phyloP scores from a whole-genome alignment of 257 asterid species.

The Marsdenia floribunda region DNA sequence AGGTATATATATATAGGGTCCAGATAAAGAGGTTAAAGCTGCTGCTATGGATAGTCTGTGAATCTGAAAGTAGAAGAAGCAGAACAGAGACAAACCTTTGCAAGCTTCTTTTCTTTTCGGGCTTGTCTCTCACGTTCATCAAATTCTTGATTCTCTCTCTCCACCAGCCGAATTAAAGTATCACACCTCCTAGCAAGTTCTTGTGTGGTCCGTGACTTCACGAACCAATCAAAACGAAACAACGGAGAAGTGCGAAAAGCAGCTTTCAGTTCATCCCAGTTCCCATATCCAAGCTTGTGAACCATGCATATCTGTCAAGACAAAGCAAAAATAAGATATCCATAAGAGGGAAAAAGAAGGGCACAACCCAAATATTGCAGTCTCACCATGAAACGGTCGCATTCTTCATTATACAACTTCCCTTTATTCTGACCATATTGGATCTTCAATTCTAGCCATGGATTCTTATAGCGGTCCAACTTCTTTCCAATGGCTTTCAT shows the following conservation, averaged over 20 bases:
- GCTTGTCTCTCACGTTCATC: conserved; percentile 98
- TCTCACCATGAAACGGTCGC: conserved; percentile 97
- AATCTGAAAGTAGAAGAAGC: neutral
- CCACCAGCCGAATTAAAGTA: conserved; percentile 82
- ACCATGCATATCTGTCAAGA: conserved; percentile 80
- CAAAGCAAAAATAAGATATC: neutral
- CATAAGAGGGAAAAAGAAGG: neutral
- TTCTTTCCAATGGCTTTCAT: conserved; percentile 97
- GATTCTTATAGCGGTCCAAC: conserved; percentile 93
- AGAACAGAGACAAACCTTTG: conserved; percentile 45
- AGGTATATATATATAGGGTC: neutral
- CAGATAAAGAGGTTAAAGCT: neutral
- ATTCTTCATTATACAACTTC: conserved; percentile 95
- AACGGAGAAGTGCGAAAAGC: conserved; percentile 94
- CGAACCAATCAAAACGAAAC: conserved; percentile 98
- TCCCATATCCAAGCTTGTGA: conserved; percentile 98
- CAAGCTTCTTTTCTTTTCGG: conserved; percentile 91
- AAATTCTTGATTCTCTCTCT: conserved; percentile 90
- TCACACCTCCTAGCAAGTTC: conserved; percentile 99
- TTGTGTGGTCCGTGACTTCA: conserved; percentile 95
- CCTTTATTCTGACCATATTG: conserved; percentile 99
- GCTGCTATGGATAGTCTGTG: neutral
- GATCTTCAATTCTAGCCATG: conserved; percentile 93
- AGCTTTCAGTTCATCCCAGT: conserved; percentile 98
- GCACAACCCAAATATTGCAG: neutral